Conservation (phyloP, 2,329 filamentous ascomycete genomes). For the Xylaria sp. region DNA sequence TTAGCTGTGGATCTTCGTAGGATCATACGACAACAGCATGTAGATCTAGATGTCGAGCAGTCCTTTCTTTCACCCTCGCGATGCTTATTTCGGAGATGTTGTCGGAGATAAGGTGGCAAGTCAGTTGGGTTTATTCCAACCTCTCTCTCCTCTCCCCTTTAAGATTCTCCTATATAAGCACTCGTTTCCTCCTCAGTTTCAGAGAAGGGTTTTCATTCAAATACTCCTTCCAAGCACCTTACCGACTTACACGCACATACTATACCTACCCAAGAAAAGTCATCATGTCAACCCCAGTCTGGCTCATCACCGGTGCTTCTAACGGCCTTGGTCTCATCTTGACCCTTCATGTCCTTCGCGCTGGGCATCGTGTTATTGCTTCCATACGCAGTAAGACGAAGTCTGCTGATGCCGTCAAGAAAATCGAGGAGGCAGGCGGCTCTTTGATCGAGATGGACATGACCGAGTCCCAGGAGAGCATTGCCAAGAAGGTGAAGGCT, state of each 20-base stretch:
- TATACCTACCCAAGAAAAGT: neutral
- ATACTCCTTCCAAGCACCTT: neutral
- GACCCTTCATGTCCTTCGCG: slow-evolving; percentile 42
- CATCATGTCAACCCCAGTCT: slow-evolving; percentile 39
- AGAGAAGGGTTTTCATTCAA: neutral
- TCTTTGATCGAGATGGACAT: slow-evolving; percentile 46
- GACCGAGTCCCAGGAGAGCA: slow-evolving; percentile 43
- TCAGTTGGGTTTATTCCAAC: neutral
- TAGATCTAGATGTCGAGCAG: neutral
- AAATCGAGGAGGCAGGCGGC: slow-evolving; percentile 44
- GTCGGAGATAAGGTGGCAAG: neutral
- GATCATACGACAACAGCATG: neutral
- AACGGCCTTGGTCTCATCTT: slow-evolving; percentile 48
- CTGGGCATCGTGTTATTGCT: slow-evolving; percentile 47
- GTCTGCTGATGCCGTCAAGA: slow-evolving; percentile 39
- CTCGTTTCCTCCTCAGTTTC: neutral
- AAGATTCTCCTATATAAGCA: neutral
- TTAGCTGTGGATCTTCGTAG: neutral
- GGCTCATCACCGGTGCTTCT: slow-evolving; percentile 50
- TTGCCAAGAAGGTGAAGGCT: slow-evolving; percentile 39
- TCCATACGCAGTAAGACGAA: slow-evolving; percentile 45
- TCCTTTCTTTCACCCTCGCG: neutral
- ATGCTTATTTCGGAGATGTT: neutral
- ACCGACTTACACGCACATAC: neutral
- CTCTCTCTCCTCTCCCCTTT: neutral